Evolutionary conservation across 352 stramenopile species (phyloP), one percentile per base, ranked within the genome.

Genomic region (Pilasporangium apinafurcum): DNA sequence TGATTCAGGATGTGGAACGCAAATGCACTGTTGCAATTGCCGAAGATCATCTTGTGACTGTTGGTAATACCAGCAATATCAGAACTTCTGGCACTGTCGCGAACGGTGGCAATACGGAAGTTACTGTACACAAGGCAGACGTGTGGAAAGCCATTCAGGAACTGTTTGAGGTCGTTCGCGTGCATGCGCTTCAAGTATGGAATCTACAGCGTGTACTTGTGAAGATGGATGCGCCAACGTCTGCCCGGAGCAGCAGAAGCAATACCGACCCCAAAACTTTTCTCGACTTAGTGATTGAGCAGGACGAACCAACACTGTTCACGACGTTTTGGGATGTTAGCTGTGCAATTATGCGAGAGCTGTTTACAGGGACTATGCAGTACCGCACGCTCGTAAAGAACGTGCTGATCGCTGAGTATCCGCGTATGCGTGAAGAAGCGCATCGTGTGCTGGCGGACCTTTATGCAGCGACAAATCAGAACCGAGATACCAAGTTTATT

Each of bases 241-340:
- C 68, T 9, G 51, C 58, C 9, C n/a, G n/a, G n/a, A n/a, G n/a
- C n/a, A n/a, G n/a, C n/a, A n/a, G n/a, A n/a, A n/a, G n/a, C n/a
- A n/a, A n/a, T n/a, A n/a, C n/a, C n/a, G n/a, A n/a, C n/a, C n/a
- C n/a, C n/a, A 65, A 66, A 36, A 73, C 56, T 34, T 92, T 87
- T 42, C 44, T 91, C 18, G 75, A 87, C 32, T 30, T 90, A 31
- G 75, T 94, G 6, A 65, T 92, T 16, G 59, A 76, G 21, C 55
- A 54, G 18, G 80, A 92, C 45, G 82, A 94, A 37, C 79, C 77
- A 29, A 85, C 70, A 18, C 61, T 94, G 27, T 89, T 92, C 34
- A 66, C 64, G 28, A 94, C 77, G 16, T 94, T 91, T 41, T 94
- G 82, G 82, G 80, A 94, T 24, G 82, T 94, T 14, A 83, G 64